Evolutionary conservation across 2,329 filamentous ascomycete genomes (phyloP), one percentile per base, ranked within the genome.

Genomic region (Thelonectria rubi): DNA sequence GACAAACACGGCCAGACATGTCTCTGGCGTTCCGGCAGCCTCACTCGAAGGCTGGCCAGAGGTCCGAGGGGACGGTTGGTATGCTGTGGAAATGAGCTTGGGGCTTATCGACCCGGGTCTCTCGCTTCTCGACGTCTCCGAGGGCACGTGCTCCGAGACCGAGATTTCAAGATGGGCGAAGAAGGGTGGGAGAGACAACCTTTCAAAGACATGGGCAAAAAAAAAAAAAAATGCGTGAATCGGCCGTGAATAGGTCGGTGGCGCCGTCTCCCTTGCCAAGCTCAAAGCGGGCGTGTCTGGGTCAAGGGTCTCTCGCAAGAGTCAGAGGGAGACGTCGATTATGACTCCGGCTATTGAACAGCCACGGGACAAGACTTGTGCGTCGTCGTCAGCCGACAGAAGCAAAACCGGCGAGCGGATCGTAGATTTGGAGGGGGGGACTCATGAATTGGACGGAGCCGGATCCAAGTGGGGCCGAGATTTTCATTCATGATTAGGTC

Each of bases 81-180:
- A 59, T 60, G 58, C 48, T 47, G 34, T 60, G 67, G 67, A 70
- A 70, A 71, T 71, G 69, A 71, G 63, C 39, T 49, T 65, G 58
- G 49, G 64, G 62, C 62, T n/a, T 45, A 37, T 48, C 56, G 56
- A 50, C 45, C 46, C 55, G 52, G 55, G 48, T 30, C 37, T 57
- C 47, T 32, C 50, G 32, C 50, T 43, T 37, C 37, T 60, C 52
- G 54, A 30, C 11, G 24, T 17, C 20, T 52, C 54, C 52, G 59
- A 63, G 32, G 64, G 55, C 65, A 57, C 58, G 57, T 64, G 54
- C 60, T 26, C 37, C 50, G 49, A 40, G 49, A 54, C n/a, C n/a
- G n/a, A n/a, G n/a, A n/a, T n/a, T 65, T 62, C 48, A 55, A 68
- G 67, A 72, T 70, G 65, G 51, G 51, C 55, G 39, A 55, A 64